phyloP scores from a whole-genome alignment of 2,329 filamentous ascomycete genomes.

The Corniculantispora saksenae region DNA sequence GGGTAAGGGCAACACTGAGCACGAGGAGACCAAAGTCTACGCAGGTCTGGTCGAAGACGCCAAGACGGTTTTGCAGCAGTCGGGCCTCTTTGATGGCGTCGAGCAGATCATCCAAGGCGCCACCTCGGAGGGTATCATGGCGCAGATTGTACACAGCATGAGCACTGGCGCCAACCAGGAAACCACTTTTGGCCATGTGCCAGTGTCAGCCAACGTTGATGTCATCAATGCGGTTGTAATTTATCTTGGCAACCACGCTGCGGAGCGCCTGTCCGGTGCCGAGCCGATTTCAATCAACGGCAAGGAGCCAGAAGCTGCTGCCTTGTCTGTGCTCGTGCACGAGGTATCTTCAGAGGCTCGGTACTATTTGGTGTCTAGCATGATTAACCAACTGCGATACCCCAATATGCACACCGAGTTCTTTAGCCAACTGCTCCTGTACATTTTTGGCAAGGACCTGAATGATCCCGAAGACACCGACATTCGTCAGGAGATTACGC shows the following conservation, averaged over 20 bases:
- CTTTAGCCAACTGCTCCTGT: slow-evolving; percentile 82
- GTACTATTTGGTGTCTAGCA: slow-evolving; percentile 80
- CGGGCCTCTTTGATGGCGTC: slow-evolving; percentile 59
- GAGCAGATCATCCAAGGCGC: slow-evolving; percentile 62
- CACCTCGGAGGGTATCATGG: slow-evolving; percentile 70
- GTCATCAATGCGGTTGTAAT: slow-evolving; percentile 82
- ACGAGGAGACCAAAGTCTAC: slow-evolving; percentile 72
- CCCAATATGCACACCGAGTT: slow-evolving; percentile 90
- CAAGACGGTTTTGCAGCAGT: slow-evolving; percentile 52
- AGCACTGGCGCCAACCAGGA: slow-evolving; percentile 58
- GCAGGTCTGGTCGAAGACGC: slow-evolving; percentile 68
- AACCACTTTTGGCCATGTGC: slow-evolving; percentile 66
- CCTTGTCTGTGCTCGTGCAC: slow-evolving; percentile 75
- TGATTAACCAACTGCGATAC: slow-evolving; percentile 89
- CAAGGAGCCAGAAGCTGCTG: slow-evolving; percentile 58
- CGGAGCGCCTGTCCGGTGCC: slow-evolving; percentile 59
- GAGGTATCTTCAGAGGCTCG: slow-evolving; percentile 75
- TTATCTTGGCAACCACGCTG: slow-evolving; percentile 75
- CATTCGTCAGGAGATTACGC: slow-evolving; percentile 86
- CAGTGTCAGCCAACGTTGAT: slow-evolving; percentile 66
- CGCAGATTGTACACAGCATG: slow-evolving; percentile 74
- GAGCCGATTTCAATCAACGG: slow-evolving; percentile 52
- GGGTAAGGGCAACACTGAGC: slow-evolving; percentile 54
- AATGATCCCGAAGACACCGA: slow-evolving; percentile 74
- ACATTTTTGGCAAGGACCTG: slow-evolving; percentile 78